phyloP scores from a whole-genome alignment of 1,284 basidiomycete genomes.

The Cryptococcus sp. region DNA sequence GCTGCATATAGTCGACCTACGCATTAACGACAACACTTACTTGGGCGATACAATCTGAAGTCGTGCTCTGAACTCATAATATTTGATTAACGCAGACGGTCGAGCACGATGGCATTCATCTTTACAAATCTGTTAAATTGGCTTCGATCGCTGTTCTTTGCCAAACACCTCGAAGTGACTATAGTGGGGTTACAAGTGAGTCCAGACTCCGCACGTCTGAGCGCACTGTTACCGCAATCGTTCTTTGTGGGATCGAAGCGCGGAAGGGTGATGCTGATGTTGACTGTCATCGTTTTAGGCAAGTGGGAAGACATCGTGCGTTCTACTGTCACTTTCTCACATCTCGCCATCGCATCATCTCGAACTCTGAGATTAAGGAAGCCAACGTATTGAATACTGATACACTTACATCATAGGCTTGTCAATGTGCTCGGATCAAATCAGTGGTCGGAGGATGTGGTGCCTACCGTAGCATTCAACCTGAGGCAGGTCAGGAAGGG shows the following conservation, averaged over 20 bases:
- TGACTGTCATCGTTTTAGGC: slow-evolving; percentile 58
- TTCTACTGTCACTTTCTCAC: slow-evolving; percentile 4
- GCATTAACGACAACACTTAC: not conserved
- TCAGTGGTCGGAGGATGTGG: slow-evolving; percentile 92
- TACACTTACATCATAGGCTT: slow-evolving; percentile 48
- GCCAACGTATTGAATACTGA: not conserved
- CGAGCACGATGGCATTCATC: slow-evolving; percentile 60
- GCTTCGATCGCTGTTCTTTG: slow-evolving; percentile 69
- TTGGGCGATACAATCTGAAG: not conserved
- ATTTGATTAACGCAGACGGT: not conserved
- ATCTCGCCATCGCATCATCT: not conserved
- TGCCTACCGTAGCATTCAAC: slow-evolving; percentile 92
- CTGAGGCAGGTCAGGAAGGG: slow-evolving; percentile 69
- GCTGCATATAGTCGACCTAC: no score
- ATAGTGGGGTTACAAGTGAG: slow-evolving; percentile 86
- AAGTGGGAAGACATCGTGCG: slow-evolving; percentile 84
- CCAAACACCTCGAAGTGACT: slow-evolving; percentile 87
- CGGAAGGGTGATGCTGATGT: not conserved
- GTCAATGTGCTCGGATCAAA: slow-evolving; percentile 86
- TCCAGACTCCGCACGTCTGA: not conserved
- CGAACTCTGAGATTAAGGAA: no score
- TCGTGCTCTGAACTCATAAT: no score
- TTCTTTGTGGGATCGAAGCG: not conserved
- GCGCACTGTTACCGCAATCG: not conserved
- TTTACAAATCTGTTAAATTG: slow-evolving; percentile 65